Base-by-base conservation (phyloP, 805 yeast species). In the Wickerhamomyces pijperi region DNA sequence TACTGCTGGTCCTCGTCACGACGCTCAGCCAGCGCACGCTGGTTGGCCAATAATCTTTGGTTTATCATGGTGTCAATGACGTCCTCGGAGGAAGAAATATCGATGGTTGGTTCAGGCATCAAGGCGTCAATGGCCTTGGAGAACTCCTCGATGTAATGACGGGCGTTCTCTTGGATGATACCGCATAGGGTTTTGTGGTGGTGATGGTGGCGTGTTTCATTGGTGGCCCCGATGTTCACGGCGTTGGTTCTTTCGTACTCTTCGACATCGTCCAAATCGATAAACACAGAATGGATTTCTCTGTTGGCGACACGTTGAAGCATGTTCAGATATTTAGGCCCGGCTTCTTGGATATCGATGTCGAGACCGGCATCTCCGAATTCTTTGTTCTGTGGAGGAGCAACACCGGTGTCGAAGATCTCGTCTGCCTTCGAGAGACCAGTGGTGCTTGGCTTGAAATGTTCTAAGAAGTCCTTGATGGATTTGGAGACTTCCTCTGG, bases 31-130 rank as follows among this genome's bases (percentile, higher is more conserved):
- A 75, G 74, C 28, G 78, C 66, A 44, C 90, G 73, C 48, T 74
- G 75, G 58, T 90, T 90, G 55, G 95, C 73, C 56, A 85, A 72
- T 51, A 72, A 76, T 58, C 99, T 74, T 65, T 92, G 97, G 54
- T 85, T 88, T 47, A 88, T 67, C 41, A 92, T 85, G 42, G 92
- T 94, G 55, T 92, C 98, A 46, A 92, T 64, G 12, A 92, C 97
- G 49, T 85, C 95, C 57, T 86, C 96, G 48, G 78, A 76, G 56
- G 82, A 84, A 35, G 78, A 65, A 38, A 90, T 68, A 43, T 83
- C 88, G 37, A 70, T 75, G 2, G 92, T 80, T n/a, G 97, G 90
- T 45, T 69, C 71, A 0, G 98, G 98, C 74, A 90, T 72, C 42
- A 85, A 58, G 36, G 75, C 78, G 60, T 92, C 99, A 34, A 85